These are phyloP conservation scores for Suillus subaureus DNA, from an alignment of 768 basidiomycete genomes.

Conservation along the genomic window DNA sequence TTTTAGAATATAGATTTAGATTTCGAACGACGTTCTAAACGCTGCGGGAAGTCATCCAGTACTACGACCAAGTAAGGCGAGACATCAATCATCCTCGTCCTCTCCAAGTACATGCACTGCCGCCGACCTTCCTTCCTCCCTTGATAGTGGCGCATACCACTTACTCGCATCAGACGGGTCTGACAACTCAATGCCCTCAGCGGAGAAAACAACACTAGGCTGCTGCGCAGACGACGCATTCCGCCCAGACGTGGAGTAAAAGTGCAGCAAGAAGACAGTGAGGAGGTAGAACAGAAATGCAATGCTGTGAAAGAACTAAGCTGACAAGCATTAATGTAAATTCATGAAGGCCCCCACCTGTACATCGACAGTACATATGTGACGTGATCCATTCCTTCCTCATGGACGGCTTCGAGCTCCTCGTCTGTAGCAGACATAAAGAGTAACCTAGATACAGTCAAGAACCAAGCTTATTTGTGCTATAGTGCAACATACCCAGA, in stretches of 20 bases:
- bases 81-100: slow-evolving; percentile 42
- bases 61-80: neutral
- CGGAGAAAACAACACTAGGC: slow-evolving; percentile 23
- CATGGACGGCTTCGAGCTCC: slow-evolving; percentile 72
- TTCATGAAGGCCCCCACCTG: slow-evolving; percentile 47
- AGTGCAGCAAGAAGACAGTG: slow-evolving; percentile 67
- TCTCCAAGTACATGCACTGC: slow-evolving; percentile 52
- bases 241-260: slow-evolving; percentile 65
- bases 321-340: slow-evolving; percentile 3
- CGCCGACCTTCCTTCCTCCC: slow-evolving; percentile 28
- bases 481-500: slow-evolving; percentile 54
- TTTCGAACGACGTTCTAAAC: neutral
- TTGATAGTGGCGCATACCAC: slow-evolving; percentile 69
- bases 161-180: slow-evolving; percentile 41
- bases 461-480: neutral
- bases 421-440: slow-evolving; percentile 97
- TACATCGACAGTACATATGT: slow-evolving; percentile 87
- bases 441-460: slow-evolving; percentile 50
- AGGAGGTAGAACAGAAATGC: slow-evolving; percentile 81
- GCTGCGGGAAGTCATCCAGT: neutral
- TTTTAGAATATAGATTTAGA: neutral
- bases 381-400: slow-evolving; percentile 84
- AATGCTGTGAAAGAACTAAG: slow-evolving; percentile 41
- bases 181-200: slow-evolving; percentile 46
- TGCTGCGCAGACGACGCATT: slow-evolving; percentile 41